Base-by-base conservation (phyloP, 1,139 yeast species). In the Saccharomyces hybrid region DNA sequence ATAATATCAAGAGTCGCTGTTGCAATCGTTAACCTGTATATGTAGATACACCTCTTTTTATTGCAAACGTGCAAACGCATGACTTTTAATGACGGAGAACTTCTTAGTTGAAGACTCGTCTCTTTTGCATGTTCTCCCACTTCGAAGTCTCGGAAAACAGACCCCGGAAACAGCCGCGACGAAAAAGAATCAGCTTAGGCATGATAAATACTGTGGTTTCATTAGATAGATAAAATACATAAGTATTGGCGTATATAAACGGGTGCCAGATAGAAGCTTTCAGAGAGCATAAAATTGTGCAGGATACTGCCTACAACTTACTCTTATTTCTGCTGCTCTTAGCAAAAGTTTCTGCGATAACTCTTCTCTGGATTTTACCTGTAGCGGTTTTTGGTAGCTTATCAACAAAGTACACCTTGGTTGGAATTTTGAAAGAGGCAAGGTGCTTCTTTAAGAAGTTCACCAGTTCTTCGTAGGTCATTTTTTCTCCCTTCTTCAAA, bases 381-480 rank as follows among this genome's bases (percentile, higher is more conserved):
- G 88, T 83, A 2, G 88, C 84, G 2, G 87, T 82, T 74, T 83
- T 83, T 59, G 88, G 88, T 68, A 83, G 74, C 38, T 73, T 71
- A 26, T 81, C 78, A n/a, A 83, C 81, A 62, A 83, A 79, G 66
- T 74, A 81, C 50, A 82, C 74, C 68, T 73, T 75, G 30, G 69
- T 72, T 0, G 88, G 88, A 20, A 83, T 73, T 69, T 83, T 83
- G 71, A 81, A 83, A 52, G 73, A 67, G 31, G 86, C 74, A 3
- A 82, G 70, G 61, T 75, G 77, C 11, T 67, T 70, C 14, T 67
- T 65, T 68, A 83, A 62, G 62, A 72, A 82, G 8, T 69, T 61
- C 56, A 73, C 70, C 51, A 83, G 68, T 47, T 81, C 84, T 49
- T 73, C 65, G 54, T 74, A 77, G 4, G 71, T 65, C 51, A 74